Evolutionary conservation across 495 filamentous ascomycete genomes (phyloP), one percentile per base, ranked within the genome.

Genomic region (Hypoxylon lenormandii): DNA sequence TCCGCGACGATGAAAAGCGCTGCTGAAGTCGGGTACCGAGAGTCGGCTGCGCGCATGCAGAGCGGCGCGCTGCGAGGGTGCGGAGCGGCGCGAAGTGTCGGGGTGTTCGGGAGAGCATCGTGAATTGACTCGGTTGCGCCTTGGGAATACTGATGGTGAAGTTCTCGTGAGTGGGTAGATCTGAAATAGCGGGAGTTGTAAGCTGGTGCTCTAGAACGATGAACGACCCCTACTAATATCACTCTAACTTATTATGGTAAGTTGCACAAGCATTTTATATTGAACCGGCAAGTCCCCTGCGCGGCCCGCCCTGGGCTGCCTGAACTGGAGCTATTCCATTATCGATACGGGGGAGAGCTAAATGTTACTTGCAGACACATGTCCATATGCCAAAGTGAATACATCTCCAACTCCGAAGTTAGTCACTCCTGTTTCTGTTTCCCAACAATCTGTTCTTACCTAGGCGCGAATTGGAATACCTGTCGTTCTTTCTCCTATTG

Each of bases 361-460:
- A 8, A 28, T 30, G 15, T 38, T 45, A 38, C 40, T 64, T 70
- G 15, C 61, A 70, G 67, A 70, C 61, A 70, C 57, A 62, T 66
- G 62, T 65, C 67, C 67, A 70, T 61, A 65, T 42, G 61, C 21
- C 37, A 64, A 62, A 66, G 45, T 66, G 51, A 65, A 60, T 63
- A 59, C 57, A 71, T 71, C 68, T 71, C 68, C 61, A 70, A 70
- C 55, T 70, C 38, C 22, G 16, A 16, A 21, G 47, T 23, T 45
- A 45, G n/a, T 45, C 42, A 45, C 42, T 18, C 16, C 37, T 30
- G 15, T 33, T 45, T 48, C 37, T 30, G 15, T 33, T 45, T 48
- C 18, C 55, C 58, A 69, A 63, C 65, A 66, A 71, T 55, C 68
- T 71, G 68, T 71, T 71, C 68, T 59, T 33, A 66, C 68, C 54